Evolutionary conservation across 805 yeast species (phyloP), one percentile per base, ranked within the genome.

Genomic region (Helenozyma rhizophorensis): DNA sequence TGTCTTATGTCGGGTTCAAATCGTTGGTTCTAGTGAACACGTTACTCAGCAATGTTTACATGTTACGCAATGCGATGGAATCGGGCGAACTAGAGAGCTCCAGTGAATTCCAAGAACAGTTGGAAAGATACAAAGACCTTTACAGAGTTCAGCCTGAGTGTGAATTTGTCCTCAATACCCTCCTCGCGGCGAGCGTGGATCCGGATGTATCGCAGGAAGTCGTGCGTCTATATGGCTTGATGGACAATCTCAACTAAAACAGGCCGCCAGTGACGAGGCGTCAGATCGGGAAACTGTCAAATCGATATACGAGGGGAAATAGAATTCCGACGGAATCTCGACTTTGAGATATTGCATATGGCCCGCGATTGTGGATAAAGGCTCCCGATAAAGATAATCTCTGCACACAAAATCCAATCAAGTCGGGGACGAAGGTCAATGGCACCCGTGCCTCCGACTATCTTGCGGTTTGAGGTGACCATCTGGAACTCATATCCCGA

Each of bases 11-110:
- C 3, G 50, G 60, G 9, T 42, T 54, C 23, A 63, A 58, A 34
- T 47, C 60, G 12, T 46, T 65, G 21, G 54, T 62, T n/a, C 53
- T 64, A 38, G 45, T 64, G 6, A 65, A 65, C 43, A 50, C 70
- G 8, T 49, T 66, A 23, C 48, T 64, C 9, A 56, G 56, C 12
- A 49, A 58, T 28, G 55, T 55, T 11, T 50, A 54, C 6, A 31
- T 33, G 2, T 33, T 44, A 21, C 38, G 42, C 15, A 35, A 48
- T 11, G 45, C 53, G 12, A 30, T 39, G 9, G 48, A 43, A 12
- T 45, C 33, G 19, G 29, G 39, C 2, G 45, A 44, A 23, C 27
- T 42, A 14, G 42, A 25, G 12, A 25, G 37, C 37, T 9, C 39
- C 19, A 14, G 31, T 14, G 36, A 26, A 6, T 17, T 39, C 18